Conservation (phyloP, 495 filamentous ascomycete genomes). For the Hypoxylon fuscum region DNA sequence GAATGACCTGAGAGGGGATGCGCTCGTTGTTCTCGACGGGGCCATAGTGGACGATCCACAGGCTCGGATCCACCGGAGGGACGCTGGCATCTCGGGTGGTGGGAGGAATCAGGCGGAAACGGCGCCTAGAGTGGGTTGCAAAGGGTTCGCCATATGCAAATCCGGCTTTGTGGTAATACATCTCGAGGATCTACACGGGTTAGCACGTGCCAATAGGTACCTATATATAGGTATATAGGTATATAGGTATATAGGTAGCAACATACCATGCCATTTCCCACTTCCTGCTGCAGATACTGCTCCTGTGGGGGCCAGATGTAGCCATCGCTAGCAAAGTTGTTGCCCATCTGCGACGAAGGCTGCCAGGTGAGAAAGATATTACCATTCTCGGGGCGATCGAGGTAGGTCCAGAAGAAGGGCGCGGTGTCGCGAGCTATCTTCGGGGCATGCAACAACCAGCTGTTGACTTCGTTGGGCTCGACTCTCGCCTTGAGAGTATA, state of each 20-base stretch:
- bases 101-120: constrained; percentile 79
- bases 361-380: constrained; percentile 88
- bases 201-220: constrained; percentile 5
- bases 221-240: background rate
- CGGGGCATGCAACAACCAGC: constrained; percentile 81
- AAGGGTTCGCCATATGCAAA: constrained; percentile 74
- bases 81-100: constrained; percentile 67
- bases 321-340: constrained; percentile 85
- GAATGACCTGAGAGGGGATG: constrained; percentile 71
- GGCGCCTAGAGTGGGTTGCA: constrained; percentile 77
- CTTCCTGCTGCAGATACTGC: constrained; percentile 71
- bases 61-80: constrained; percentile 75
- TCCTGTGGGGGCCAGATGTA: constrained; percentile 89
- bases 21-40: constrained; percentile 75
- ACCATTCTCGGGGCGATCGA: constrained; percentile 82
- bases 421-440: constrained; percentile 77
- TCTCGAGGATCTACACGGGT: constrained; percentile 69
- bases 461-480: constrained; percentile 73
- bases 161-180: constrained; percentile 81
- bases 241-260: background rate
- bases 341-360: constrained; percentile 69
- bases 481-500: constrained; percentile 74
- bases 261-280: constrained; percentile 78
- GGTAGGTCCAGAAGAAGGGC: constrained; percentile 90
- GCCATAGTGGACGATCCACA: constrained; percentile 96